These are phyloP conservation scores for Furcasterigmium sp. DNA, from an alignment of 2,329 filamentous ascomycete species.

Conservation along the genomic window DNA sequence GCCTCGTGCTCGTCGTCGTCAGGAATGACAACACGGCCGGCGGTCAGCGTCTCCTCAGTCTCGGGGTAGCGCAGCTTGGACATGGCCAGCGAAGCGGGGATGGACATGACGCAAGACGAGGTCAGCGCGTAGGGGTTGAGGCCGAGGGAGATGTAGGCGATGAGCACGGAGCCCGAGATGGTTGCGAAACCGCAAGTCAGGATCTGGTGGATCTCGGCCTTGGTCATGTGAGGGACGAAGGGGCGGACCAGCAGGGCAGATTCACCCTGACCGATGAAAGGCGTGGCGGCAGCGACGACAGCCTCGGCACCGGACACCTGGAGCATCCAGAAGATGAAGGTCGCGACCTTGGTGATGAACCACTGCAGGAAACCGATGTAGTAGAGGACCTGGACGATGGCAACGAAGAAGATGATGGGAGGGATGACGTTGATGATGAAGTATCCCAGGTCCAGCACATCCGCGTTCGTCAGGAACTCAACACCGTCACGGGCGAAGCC, in stretches of 20 bases:
- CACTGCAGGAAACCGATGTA: constrained; percentile 79
- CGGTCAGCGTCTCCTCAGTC: constrained; percentile 78
- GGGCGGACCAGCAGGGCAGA: constrained; percentile 88
- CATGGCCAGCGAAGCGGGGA: constrained; percentile 82
- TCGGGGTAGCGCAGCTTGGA: constrained; percentile 89
- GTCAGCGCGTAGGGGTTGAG: constrained; percentile 81
- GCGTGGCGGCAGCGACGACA: constrained; percentile 87
- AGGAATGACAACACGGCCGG: constrained; percentile 74
- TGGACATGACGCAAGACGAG: constrained; percentile 92
- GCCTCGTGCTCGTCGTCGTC: constrained; percentile 71
- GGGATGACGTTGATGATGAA: constrained; percentile 81
- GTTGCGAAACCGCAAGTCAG: constrained; percentile 92
- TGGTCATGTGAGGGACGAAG: constrained; percentile 79
- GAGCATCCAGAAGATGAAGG: constrained; percentile 88
- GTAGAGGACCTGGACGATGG: constrained; percentile 82
- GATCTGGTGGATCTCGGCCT: constrained; percentile 85
- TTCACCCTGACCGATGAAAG: constrained; percentile 92
- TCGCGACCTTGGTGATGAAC: constrained; percentile 82
- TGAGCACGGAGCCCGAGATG: constrained; percentile 81
- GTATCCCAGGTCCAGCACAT: constrained; percentile 42
- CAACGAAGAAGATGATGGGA: constrained; percentile 93
- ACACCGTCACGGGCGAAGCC: constrained; percentile 72
- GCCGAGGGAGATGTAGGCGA: constrained; percentile 80
- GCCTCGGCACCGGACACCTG: constrained; percentile 85
- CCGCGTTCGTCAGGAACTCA: constrained; percentile 56